Base-by-base conservation (phyloP, 2,329 filamentous ascomycete species). In the Ophiostoma australiae region DNA sequence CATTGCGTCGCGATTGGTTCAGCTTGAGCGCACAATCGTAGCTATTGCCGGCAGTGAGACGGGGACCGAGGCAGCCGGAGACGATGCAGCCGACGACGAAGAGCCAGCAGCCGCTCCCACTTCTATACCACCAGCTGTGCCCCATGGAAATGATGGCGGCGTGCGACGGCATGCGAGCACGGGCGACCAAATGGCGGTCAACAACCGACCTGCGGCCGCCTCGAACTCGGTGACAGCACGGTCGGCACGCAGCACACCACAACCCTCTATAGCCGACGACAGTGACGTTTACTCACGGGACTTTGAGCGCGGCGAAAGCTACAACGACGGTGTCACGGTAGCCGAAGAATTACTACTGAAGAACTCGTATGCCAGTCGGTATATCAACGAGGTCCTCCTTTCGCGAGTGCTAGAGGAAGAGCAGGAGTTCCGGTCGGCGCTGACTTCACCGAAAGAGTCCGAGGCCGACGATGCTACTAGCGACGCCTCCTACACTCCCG, bases 321-420 rank as follows among this genome's bases (percentile, higher is more conserved):
- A 41, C 39, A 66, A 61, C 8, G 70, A 70, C n/a, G 66, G 44
- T 5, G 70, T 67, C 13, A 65, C 70, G 4, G 69, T 69, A 1
- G 35, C 58, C 0, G 74, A 74, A 33, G 73, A 74, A 66, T 70
- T 76, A 0, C 68, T 75, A 1, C 48, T 76, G 0, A 71, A 73
- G 5, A 72, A 74, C 55, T 71, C 72, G 13, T 72, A 72, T 15
- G 72, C 69, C 1, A 75, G 73, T 33, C 73, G 72, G 0, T 76
- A 75, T 66, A 73, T 76, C 70, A 76, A 76, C 70, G 75, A 76
- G 67, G 63, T 76, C 3, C 69, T 76, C 17, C 52, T 76, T 6
- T 75, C 75, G 6, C 72, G 75, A 1, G 71, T 75, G 2, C 63
- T 76, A 2, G 75, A 76, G 69, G 74, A 75, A 72, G 75, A 76